Evolutionary conservation across 2,329 filamentous ascomycete genomes (phyloP).

Genomic region (Aspergillus aculeatinus): DNA sequence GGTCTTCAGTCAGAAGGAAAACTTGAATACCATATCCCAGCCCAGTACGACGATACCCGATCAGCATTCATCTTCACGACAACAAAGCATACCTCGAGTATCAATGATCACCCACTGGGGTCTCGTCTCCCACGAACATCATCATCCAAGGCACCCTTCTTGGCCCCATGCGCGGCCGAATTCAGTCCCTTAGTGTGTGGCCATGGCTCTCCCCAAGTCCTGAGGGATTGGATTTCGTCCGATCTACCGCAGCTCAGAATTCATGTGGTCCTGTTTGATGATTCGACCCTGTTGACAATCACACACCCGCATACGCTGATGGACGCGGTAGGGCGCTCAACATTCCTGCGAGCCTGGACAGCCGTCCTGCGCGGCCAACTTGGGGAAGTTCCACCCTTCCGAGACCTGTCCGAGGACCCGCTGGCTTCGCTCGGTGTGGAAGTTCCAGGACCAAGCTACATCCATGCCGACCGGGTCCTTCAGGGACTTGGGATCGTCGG

Average conservation of each 20-base stretch:
- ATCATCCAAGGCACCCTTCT: constrained; percentile 1
- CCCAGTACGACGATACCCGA: not conserved
- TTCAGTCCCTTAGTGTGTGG: constrained; percentile 7
- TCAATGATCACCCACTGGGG: constrained; percentile 39
- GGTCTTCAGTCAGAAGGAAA: not conserved
- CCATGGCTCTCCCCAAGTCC: constrained; percentile 37
- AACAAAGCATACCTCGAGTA: not conserved
- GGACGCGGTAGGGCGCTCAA: constrained; percentile 47
- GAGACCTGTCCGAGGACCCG: constrained; percentile 39
- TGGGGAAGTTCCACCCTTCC: constrained; percentile 41
- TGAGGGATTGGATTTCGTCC: constrained; percentile 40
- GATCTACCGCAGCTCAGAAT: constrained; percentile 51
- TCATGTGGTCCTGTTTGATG: constrained; percentile 50
- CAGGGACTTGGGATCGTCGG: constrained; percentile 6
- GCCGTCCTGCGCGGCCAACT: constrained; percentile 47
- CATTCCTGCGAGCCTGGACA: constrained; percentile 50
- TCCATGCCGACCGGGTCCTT: not conserved
- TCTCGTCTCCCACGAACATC: constrained; percentile 4
- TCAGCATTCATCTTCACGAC: not conserved
- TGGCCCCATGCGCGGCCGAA: not conserved
- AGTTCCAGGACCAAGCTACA: not conserved
- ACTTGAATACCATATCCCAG: not conserved
- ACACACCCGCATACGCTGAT: constrained; percentile 50
- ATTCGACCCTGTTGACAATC: constrained; percentile 52
- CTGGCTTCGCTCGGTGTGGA: constrained; percentile 28